Percentiles rank a stretch among this genome's conserved stretches.
These are phyloP conservation scores for Clonostachys byssicola DNA, from an alignment of 2,329 filamentous ascomycete genomes.

Conservation along the genomic window DNA sequence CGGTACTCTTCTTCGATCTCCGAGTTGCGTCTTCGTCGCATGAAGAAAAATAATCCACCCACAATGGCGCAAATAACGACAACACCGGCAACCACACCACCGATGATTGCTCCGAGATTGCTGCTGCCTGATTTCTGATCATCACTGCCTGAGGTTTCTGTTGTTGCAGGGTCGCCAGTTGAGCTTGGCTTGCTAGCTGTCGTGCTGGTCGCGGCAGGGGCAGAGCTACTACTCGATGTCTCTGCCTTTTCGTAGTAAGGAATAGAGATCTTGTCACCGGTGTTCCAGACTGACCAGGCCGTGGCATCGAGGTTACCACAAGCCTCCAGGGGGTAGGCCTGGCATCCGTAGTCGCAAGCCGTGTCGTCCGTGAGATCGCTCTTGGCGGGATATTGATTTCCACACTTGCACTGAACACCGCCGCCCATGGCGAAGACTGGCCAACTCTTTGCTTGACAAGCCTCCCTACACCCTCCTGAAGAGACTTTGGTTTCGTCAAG, in stretches of 20 bases:
- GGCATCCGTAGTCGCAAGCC: conserved; percentile 63
- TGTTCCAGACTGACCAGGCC: conserved; percentile 45
- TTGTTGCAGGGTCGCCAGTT: conserved; percentile 9
- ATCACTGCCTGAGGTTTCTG: conserved; percentile 7
- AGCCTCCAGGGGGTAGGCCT: conserved; percentile 54
- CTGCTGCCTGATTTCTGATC: conserved; percentile 4
- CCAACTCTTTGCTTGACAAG: conserved; percentile 36
- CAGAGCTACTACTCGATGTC: conserved; percentile 8
- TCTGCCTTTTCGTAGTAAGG: conserved; percentile 18
- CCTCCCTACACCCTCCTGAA: conserved; percentile 32
- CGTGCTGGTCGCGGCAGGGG: conserved; percentile 16
- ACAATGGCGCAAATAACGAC: conserved; percentile 62
- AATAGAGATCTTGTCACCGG: conserved; percentile 36
- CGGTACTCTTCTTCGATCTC: conserved; percentile 82
- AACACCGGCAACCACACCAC: conserved; percentile 81
- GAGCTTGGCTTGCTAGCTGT: conserved; percentile 7
- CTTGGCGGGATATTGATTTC: conserved; percentile 59
- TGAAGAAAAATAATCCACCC: conserved; percentile 68
- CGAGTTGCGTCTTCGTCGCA: conserved; percentile 71
- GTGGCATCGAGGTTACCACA: conserved; percentile 43
- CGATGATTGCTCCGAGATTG: conserved; percentile 58
- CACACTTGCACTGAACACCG: conserved; percentile 66
- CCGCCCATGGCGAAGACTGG: conserved; percentile 60
- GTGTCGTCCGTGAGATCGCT: conserved; percentile 47
- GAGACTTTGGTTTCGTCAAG: conserved; percentile 15